Conservation (phyloP, 306 rosid species). For the Acacia melanoxylon region DNA sequence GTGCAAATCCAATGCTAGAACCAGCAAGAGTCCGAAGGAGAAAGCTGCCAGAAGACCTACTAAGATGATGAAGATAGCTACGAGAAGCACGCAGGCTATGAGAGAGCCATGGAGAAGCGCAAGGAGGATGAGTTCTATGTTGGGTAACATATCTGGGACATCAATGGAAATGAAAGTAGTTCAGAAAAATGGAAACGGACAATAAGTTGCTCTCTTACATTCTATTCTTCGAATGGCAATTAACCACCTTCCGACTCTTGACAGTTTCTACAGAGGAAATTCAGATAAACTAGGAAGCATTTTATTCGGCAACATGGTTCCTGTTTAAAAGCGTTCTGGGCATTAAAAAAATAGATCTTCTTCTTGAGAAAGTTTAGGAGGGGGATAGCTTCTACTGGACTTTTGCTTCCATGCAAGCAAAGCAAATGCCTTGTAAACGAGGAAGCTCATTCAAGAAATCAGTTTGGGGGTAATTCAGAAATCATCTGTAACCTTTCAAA, state of each 20-base stretch:
- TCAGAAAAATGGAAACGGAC: slow-evolving; percentile 31
- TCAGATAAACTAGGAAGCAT: slow-evolving; percentile 7
- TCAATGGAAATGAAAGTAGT: slow-evolving; percentile 10
- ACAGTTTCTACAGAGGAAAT: not conserved
- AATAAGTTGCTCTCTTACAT: slow-evolving; percentile 22
- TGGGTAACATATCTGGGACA: slow-evolving; percentile 34
- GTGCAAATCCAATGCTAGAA: slow-evolving; percentile 34
- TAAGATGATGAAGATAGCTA: slow-evolving; percentile 23
- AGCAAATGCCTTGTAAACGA: slow-evolving; percentile 13
- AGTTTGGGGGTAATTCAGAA: not conserved
- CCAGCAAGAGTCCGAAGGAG: slow-evolving; percentile 24
- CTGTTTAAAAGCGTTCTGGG: not conserved
- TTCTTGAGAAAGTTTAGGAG: not conserved
- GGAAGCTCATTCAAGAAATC: not conserved
- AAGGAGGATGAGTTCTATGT: slow-evolving; percentile 43
- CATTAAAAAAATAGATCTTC: not conserved
- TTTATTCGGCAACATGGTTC: slow-evolving; percentile 10
- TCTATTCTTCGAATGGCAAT: slow-evolving; percentile 39
- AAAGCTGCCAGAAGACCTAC: slow-evolving; percentile 25
- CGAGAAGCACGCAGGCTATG: slow-evolving; percentile 30
- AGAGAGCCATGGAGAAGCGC: slow-evolving; percentile 46
- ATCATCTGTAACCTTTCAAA: not conserved
- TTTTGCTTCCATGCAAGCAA: slow-evolving; percentile 20
- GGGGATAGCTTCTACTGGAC: not conserved
- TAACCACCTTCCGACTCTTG: slow-evolving; percentile 27